Conservation (phyloP, 2,329 filamentous ascomycete species). For the Arthrobotrys conoides region DNA sequence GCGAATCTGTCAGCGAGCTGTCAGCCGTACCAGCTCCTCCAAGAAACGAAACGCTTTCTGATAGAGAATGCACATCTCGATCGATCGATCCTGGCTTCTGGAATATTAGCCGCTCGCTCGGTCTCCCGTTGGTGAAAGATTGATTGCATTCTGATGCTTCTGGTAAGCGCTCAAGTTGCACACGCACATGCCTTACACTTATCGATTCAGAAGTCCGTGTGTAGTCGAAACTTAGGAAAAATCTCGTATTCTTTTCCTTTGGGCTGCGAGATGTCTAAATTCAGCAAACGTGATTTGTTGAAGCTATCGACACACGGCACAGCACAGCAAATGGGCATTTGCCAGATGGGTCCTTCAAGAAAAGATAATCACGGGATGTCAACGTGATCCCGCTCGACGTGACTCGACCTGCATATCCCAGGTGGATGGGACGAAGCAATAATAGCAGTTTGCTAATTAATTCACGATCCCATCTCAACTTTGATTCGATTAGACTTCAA, state of each 20-base stretch:
- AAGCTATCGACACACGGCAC: constrained; percentile 31
- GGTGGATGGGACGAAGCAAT: constrained; percentile 34
- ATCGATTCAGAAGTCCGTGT: constrained; percentile 15
- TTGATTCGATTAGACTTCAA: constrained; percentile 33
- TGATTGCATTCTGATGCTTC: constrained; percentile 22
- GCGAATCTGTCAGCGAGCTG: constrained; percentile 12
- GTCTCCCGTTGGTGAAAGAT: constrained; percentile 17
- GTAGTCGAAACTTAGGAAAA: constrained; percentile 25
- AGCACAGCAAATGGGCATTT: constrained; percentile 35
- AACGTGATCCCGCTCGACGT: constrained; percentile 46
- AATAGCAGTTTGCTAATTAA: constrained; percentile 33
- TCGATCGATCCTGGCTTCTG: constrained; percentile 33
- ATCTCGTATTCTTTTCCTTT: constrained; percentile 28
- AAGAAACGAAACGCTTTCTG: constrained; percentile 49
- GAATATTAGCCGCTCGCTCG: constrained; percentile 1
- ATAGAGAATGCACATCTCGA: constrained; percentile 27
- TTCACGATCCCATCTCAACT: constrained; percentile 29
- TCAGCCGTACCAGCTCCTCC: constrained; percentile 9
- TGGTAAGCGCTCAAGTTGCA: constrained; percentile 40
- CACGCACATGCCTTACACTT: constrained; percentile 15
- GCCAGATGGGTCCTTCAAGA: constrained; percentile 27
- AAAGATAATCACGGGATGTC: constrained; percentile 39
- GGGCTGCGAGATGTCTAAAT: constrained; percentile 43
- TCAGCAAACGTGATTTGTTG: constrained; percentile 45
- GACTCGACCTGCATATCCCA: constrained; percentile 36